Percentiles rank a stretch among this genome's conserved stretches.
These are phyloP conservation scores for Trichophyton verrucosum DNA, from an alignment of 2,329 filamentous ascomycete genomes.

Conservation along the genomic window DNA sequence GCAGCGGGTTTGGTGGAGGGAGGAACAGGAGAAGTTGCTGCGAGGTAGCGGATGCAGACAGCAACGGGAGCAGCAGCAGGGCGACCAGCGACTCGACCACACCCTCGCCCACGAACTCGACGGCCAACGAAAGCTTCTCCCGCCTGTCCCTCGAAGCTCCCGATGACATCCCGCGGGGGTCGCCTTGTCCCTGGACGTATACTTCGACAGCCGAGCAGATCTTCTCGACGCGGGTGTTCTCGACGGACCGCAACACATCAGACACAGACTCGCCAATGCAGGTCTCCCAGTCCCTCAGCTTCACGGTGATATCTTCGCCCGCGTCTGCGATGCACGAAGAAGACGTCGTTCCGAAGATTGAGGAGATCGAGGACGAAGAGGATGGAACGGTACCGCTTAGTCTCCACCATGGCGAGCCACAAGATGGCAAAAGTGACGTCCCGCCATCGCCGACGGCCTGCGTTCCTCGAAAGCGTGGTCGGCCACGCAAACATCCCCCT, in stretches of 20 bases:
- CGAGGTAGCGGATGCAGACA: constrained; percentile 3
- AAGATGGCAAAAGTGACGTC: constrained; percentile 17
- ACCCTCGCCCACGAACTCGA: constrained; percentile 14
- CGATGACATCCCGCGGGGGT: constrained; percentile 25
- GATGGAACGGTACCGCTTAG: constrained; percentile 24
- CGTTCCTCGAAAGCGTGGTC: constrained; percentile 53
- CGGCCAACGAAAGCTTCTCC: constrained; percentile 21
- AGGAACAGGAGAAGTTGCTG: constrained; percentile 12
- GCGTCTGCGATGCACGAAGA: constrained; percentile 17
- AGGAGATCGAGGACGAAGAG: constrained; percentile 39
- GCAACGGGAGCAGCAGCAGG: neutral
- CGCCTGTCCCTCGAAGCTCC: constrained; percentile 23
- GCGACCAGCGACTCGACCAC: neutral
- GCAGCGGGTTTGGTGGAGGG: constrained; percentile 17
- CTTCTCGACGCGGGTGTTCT: constrained; percentile 9
- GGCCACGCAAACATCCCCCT: constrained; percentile 69
- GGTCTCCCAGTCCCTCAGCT: constrained; percentile 15
- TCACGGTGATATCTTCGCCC: constrained; percentile 18
- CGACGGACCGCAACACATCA: constrained; percentile 9
- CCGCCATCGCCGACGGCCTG: constrained; percentile 11
- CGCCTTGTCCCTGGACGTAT: constrained; percentile 17
- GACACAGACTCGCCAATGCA: constrained; percentile 12
- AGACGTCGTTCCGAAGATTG: constrained; percentile 41
- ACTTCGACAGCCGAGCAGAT: constrained; percentile 6
- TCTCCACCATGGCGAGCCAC: constrained; percentile 17